phyloP scores from a whole-genome alignment of 2,329 filamentous ascomycete genomes.

The Tetracladium maxilliforme region DNA sequence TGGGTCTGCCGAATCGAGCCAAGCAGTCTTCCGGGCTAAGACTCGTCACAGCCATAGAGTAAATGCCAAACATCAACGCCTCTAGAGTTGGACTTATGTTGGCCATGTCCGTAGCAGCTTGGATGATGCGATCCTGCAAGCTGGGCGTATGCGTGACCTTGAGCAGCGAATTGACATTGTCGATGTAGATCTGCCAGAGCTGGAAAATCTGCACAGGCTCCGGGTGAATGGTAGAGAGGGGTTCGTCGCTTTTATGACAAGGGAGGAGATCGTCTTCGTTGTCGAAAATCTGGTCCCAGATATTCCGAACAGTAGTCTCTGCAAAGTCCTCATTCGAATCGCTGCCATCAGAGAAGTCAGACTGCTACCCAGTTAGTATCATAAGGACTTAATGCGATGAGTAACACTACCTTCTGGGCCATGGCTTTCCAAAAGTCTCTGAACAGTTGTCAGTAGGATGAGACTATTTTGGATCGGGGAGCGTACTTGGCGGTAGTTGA shows the following conservation, averaged over 20 bases:
- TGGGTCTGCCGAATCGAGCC: conserved; percentile 18
- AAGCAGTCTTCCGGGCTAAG: conserved; percentile 38
- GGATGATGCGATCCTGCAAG: conserved; percentile 48
- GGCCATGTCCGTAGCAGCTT: conserved; percentile 40
- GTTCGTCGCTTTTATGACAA: conserved; percentile 19
- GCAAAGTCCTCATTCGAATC: conserved; percentile 17
- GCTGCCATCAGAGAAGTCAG: too few relatives aligned
- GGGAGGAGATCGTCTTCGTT: conserved; percentile 32
- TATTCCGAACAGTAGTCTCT: conserved; percentile 22
- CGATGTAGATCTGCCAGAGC: conserved; percentile 62
- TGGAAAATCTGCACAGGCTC: conserved; percentile 49
- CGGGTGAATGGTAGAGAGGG: conserved; percentile 46
- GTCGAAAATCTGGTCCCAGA: conserved; percentile 26
- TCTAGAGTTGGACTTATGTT: conserved; percentile 42
- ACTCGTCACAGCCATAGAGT: conserved; percentile 42
- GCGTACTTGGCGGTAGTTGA: conserved; percentile 15
- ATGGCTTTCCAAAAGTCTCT: conserved; percentile 32
- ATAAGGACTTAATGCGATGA: conserved; percentile 9
- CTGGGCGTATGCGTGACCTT: conserved; percentile 62
- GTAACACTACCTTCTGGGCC: conserved; percentile 20
- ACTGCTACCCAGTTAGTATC: too few relatives aligned
- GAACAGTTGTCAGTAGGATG: too few relatives aligned
- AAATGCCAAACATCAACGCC: conserved; percentile 50
- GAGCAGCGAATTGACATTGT: conserved; percentile 60
- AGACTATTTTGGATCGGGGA: background rate